These are phyloP conservation scores for Xylaria sp. DNA, from an alignment of 2,329 filamentous ascomycete species.

Conservation along the genomic window DNA sequence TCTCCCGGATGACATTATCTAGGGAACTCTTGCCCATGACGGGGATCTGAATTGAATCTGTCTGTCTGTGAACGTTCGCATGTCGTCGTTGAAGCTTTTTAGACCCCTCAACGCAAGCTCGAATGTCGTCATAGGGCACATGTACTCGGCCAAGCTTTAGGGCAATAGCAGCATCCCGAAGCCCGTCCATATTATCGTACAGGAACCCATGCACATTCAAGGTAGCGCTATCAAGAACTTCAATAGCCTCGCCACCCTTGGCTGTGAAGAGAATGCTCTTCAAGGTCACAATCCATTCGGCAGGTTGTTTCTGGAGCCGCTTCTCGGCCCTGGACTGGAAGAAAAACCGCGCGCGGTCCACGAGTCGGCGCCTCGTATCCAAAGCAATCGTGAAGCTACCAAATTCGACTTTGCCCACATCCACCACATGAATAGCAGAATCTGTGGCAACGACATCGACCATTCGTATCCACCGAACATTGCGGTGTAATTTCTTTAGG, in stretches of 20 bases:
- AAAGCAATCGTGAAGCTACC: constrained; percentile 85
- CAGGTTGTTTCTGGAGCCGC: constrained; percentile 69
- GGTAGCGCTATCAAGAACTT: constrained; percentile 85
- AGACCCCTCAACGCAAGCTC: constrained; percentile 64
- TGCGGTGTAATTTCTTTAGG: constrained; percentile 84
- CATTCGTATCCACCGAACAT: constrained; percentile 86
- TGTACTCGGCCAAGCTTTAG: constrained; percentile 91
- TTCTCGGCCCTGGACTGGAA: constrained; percentile 73
- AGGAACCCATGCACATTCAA: constrained; percentile 92
- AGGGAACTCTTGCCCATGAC: constrained; percentile 63
- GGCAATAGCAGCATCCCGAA: constrained; percentile 87
- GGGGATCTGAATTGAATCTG: constrained; percentile 64
- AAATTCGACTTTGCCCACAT: constrained; percentile 84
- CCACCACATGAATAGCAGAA: constrained; percentile 75
- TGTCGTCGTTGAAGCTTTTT: constrained; percentile 51
- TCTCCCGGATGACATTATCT: constrained; percentile 75
- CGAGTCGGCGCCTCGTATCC: constrained; percentile 89
- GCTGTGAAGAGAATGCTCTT: constrained; percentile 89
- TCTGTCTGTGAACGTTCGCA: constrained; percentile 42
- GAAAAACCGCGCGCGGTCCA: constrained; percentile 88
- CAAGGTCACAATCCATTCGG: constrained; percentile 90
- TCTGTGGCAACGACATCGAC: constrained; percentile 87
- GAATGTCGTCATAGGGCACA: constrained; percentile 86
- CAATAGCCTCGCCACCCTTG: constrained; percentile 81
- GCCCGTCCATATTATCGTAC: constrained; percentile 81